Evolutionary conservation across 176 grass and related monocot species (phyloP).

Genomic region (Cenchrus purpureus): DNA sequence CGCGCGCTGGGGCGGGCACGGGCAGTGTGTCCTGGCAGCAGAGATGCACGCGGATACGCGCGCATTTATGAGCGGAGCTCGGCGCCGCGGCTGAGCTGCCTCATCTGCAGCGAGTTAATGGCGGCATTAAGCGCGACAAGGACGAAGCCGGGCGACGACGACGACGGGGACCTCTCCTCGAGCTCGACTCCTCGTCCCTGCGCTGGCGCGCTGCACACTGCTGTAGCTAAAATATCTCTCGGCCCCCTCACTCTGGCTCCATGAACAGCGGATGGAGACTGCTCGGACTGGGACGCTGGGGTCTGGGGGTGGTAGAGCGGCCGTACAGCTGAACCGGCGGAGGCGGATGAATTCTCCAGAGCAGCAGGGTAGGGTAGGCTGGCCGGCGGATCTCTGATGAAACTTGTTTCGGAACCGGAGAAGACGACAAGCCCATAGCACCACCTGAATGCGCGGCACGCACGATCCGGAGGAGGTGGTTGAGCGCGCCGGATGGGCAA

Average conservation of each 20-base stretch:
- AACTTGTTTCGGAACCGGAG: background rate
- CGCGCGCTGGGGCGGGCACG: background rate
- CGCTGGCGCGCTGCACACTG: background rate
- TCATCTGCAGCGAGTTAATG: slow-evolving; percentile 1
- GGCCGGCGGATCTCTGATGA: background rate
- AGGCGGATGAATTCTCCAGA: background rate
- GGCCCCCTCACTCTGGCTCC: background rate
- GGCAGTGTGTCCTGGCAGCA: background rate
- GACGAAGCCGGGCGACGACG: background rate
- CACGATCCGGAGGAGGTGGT: background rate
- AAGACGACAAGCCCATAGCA: background rate
- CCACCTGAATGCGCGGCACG: background rate
- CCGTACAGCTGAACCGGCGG: background rate
- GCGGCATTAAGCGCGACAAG: slow-evolving; percentile 27
- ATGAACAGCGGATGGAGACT: background rate
- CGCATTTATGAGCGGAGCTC: slow-evolving; percentile 3
- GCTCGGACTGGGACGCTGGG: too few relatives aligned
- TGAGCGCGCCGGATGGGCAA: background rate
- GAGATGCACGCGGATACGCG: background rate
- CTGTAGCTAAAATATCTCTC: slow-evolving; percentile 17
- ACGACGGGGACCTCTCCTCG: background rate
- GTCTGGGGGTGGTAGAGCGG: background rate
- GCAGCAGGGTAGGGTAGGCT: background rate
- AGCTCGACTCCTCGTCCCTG: too few relatives aligned
- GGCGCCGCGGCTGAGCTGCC: background rate